Base-by-base conservation (phyloP, 2,329 filamentous ascomycete species). In the Trichoderma sp. region DNA sequence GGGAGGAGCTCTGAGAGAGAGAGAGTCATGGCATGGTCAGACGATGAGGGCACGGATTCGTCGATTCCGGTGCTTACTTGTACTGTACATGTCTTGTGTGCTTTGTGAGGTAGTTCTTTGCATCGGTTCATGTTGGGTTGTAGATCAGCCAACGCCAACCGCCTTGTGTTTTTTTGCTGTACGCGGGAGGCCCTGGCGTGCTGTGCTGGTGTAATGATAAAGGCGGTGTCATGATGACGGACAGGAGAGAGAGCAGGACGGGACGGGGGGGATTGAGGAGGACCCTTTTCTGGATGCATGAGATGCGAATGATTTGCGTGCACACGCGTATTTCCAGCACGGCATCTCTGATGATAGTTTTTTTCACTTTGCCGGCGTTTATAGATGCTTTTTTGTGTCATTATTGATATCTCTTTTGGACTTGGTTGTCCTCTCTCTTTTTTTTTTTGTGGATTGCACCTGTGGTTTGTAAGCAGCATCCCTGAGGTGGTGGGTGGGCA, bases 291-390 rank as follows among this genome's bases (percentile, higher is more conserved):
- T 28, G 15, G 19, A 61, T 61, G 58, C 58, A 61, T 12, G 58
- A 61, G 51, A 61, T 61, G 9, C 30, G 12, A 30, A 51, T 43
- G 19, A 10, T 61, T 34, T 47, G 58, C 55, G 26, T 45, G 41
- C 26, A 45, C 55, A 57, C 55, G 41, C 58, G 58, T 61, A 51
- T 56, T 56, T 28, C 19, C 26, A 30, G 50, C 50, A 51, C 10
- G 50, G 28, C 50, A 52, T 52, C 1, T 21, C 10, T 21, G 10
- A 24, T 24, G 7, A 39, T 39, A 1, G 2, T 39, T 3, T 34
- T 7, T 4, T 28, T n/a, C n/a, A 28, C 5, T 28, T 28, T 28
- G 28, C 28, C 28, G 28, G 30, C 7, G 5, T 3, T 14, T 39
- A 10, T 39, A 12, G 34, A 39, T 14, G 3, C n/a, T 47, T 19